Conservation (phyloP, 2,329 filamentous ascomycete genomes). For the Emmonsiellopsis sp. region DNA sequence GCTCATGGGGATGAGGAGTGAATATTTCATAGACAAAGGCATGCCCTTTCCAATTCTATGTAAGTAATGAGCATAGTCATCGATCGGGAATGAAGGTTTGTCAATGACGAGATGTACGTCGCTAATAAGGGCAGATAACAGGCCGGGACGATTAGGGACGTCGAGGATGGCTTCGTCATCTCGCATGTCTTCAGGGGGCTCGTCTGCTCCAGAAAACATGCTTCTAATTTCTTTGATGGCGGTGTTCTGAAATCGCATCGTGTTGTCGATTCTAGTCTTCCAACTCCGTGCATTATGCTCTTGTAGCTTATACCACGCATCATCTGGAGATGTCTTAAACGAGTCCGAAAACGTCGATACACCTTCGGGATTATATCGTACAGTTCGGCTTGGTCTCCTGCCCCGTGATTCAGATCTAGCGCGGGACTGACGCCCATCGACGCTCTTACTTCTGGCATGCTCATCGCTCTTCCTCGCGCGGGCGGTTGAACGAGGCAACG, state of each 20-base stretch:
- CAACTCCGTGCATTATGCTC: conserved; percentile 80
- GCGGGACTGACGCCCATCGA: conserved; percentile 36
- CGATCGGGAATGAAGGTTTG: conserved; percentile 82
- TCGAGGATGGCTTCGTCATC: conserved; percentile 78
- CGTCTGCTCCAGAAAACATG: conserved; percentile 72
- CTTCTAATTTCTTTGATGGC: conserved; percentile 71
- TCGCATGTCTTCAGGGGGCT: conserved; percentile 69
- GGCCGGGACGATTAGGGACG: conserved; percentile 71
- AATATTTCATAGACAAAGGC: conserved; percentile 83
- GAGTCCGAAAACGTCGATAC: conserved; percentile 61
- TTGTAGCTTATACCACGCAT: conserved; percentile 67
- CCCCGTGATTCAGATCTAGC: conserved; percentile 18
- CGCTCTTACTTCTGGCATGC: conserved; percentile 46
- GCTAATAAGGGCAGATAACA: conserved; percentile 71
- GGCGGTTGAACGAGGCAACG: conserved; percentile 29
- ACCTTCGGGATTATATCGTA: conserved; percentile 70
- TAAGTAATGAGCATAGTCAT: conserved; percentile 73
- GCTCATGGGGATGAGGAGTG: conserved; percentile 80
- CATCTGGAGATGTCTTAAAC: conserved; percentile 62
- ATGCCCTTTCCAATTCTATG: conserved; percentile 93
- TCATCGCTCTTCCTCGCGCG: conserved; percentile 27
- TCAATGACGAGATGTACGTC: conserved; percentile 80
- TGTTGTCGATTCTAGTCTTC: conserved; percentile 80
- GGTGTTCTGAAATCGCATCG: conserved; percentile 57
- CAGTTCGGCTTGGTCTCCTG: conserved; percentile 29